Conservation (phyloP, 2,329 filamentous ascomycete species). For the Microdochium bolleyi region DNA sequence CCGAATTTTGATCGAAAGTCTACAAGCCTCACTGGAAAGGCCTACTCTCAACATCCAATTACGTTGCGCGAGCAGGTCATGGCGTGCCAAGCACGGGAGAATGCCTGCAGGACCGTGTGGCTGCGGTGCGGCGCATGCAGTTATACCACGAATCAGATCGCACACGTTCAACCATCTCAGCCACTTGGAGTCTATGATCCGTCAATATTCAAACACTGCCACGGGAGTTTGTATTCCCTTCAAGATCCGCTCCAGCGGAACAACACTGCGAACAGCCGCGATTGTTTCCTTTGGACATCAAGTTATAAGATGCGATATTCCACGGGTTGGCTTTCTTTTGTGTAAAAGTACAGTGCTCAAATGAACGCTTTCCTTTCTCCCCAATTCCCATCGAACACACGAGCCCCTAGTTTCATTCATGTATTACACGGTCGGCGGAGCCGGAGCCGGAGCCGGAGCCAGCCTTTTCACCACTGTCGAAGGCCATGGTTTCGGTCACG, state of each 20-base stretch:
- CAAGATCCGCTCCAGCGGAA: background rate
- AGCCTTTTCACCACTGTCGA: background rate
- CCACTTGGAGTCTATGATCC: background rate
- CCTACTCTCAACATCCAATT: background rate
- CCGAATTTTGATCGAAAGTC: background rate
- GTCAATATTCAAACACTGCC: background rate
- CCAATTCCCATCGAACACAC: background rate
- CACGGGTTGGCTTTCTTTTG: background rate
- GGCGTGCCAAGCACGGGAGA: background rate
- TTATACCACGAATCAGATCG: background rate
- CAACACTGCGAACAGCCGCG: background rate
- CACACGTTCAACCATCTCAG: background rate
- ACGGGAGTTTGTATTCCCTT: slow-evolving; percentile 1
- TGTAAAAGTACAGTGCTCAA: background rate
- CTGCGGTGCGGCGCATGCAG: background rate
- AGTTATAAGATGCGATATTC: background rate
- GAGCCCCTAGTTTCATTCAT: background rate
- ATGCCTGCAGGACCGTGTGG: background rate
- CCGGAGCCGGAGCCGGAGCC: background rate
- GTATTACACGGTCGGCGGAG: background rate
- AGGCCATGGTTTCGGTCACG: slow-evolving; percentile 13
- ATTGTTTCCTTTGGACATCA: background rate
- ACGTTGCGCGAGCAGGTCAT: background rate
- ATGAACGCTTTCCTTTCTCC: background rate
- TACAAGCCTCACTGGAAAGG: background rate